These are phyloP conservation scores for Globisporangium ultimum DNA, from an alignment of 352 stramenopile genomes.

Conservation along the genomic window DNA sequence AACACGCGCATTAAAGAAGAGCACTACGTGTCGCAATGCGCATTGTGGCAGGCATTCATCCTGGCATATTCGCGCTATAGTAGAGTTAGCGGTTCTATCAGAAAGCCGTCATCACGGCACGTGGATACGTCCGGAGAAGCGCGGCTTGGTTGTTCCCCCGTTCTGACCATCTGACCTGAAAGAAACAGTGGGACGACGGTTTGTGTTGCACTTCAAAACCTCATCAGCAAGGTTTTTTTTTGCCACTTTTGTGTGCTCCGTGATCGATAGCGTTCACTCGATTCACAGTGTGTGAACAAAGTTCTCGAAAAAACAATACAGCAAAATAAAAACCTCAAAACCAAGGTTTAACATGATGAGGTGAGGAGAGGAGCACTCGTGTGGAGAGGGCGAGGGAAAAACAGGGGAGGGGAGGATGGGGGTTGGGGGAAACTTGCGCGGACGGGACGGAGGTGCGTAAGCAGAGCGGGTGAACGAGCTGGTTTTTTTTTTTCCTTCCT, in stretches of 20 bases:
- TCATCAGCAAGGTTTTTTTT: conserved; percentile 2
- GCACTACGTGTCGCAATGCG: too few species aligned
- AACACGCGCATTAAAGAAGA: too few species aligned
- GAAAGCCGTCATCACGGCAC: not conserved
- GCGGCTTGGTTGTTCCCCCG: not conserved
- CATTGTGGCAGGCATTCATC: not conserved
- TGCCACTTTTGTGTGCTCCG: too few species aligned
- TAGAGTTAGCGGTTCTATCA: too few species aligned
- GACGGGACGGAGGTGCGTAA: conserved; percentile 3
- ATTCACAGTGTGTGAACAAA: too few species aligned
- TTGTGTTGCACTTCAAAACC: conserved; percentile 4
- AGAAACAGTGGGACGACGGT: conserved; percentile 2
- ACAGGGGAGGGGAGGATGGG: not conserved
- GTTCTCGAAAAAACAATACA: too few species aligned
- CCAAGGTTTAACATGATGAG: not conserved
- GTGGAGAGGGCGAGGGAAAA: not conserved
- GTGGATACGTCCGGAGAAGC: conserved; percentile 16
- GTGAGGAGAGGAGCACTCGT: not conserved
- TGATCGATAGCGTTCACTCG: too few species aligned
- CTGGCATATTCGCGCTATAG: too few species aligned
- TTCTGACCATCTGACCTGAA: conserved; percentile 5
- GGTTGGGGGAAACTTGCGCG: conserved; percentile 2
- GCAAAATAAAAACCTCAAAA: conserved; percentile 4
- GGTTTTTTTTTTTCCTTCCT: too few species aligned
- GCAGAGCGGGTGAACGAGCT: conserved; percentile 8